phyloP scores from a whole-genome alignment of 306 rosid species.

The Fragaria vesca region DNA sequence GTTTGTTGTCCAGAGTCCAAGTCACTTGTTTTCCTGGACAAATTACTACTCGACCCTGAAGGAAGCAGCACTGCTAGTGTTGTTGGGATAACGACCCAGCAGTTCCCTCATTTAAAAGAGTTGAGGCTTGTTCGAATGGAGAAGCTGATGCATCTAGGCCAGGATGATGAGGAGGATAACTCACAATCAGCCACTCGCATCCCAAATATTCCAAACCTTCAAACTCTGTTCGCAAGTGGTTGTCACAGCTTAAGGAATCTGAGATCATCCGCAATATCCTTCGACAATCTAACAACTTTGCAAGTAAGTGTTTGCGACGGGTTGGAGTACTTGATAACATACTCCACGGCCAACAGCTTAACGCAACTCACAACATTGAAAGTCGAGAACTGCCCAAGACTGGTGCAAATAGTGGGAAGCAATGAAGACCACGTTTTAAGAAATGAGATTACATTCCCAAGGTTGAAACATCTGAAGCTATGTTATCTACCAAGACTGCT shows the following conservation, averaged over 20 bases:
- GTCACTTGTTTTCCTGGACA: neutral
- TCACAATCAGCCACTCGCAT: neutral
- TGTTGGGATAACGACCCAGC: neutral
- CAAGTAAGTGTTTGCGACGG: fast-evolving
- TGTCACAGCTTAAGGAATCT: constrained; percentile 1
- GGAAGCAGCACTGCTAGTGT: no score
- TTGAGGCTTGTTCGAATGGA: neutral
- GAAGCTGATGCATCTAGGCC: neutral
- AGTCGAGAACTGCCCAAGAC: neutral
- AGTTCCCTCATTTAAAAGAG: neutral
- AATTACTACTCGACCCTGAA: neutral
- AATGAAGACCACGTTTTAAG: neutral
- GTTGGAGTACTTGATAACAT: neutral
- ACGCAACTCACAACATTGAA: neutral
- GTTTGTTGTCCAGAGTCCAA: neutral
- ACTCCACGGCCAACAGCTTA: neutral
- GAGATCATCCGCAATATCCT: neutral
- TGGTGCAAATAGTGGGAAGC: neutral
- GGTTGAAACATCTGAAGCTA: neutral
- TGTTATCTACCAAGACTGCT: neutral
- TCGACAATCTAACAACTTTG: neutral
- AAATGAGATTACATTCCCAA: neutral
- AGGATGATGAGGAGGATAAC: neutral
- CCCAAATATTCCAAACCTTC: neutral
- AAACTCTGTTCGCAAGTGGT: fast-evolving